phyloP scores from a whole-genome alignment of 2,329 filamentous ascomycete species.

The Microdochium trichocladiopsis region DNA sequence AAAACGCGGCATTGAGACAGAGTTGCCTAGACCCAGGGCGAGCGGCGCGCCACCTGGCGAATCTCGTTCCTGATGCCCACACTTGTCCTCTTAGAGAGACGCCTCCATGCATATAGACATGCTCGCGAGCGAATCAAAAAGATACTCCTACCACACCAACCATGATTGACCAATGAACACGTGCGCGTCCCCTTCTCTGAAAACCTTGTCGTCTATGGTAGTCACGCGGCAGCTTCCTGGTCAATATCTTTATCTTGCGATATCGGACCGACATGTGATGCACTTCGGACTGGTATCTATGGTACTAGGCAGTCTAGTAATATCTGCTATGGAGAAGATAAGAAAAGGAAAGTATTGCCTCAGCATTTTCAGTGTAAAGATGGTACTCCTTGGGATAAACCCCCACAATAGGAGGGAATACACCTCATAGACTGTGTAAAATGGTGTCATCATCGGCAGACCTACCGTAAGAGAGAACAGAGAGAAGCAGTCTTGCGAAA shows the following conservation, averaged over 20 bases:
- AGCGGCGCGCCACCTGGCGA: background rate
- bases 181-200: too few species aligned
- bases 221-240: too few species aligned
- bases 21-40: background rate
- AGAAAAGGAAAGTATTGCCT: slow-evolving; percentile 9
- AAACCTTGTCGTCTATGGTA: too few species aligned
- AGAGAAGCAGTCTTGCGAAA: background rate
- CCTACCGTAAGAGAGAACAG: slow-evolving; percentile 1
- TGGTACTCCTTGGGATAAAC: slow-evolving; percentile 18
- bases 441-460: slow-evolving; percentile 18
- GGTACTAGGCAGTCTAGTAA: too few species aligned
- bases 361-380: slow-evolving; percentile 25
- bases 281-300: too few species aligned
- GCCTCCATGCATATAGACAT: background rate
- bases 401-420: slow-evolving; percentile 1
- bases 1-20: background rate
- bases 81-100: background rate
- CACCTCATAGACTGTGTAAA: slow-evolving; percentile 21
- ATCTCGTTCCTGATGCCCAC: background rate
- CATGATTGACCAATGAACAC: too few species aligned
- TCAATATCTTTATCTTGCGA: too few species aligned
- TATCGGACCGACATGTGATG: too few species aligned
- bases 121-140: background rate
- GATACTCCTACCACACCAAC: background rate
- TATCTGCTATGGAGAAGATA: too few species aligned